A percentile compares a stretch with the other conserved stretches of the same genome.
Evolutionary conservation across 495 filamentous ascomycete genomes (phyloP).

Genomic region (Pyrenula aspistea): DNA sequence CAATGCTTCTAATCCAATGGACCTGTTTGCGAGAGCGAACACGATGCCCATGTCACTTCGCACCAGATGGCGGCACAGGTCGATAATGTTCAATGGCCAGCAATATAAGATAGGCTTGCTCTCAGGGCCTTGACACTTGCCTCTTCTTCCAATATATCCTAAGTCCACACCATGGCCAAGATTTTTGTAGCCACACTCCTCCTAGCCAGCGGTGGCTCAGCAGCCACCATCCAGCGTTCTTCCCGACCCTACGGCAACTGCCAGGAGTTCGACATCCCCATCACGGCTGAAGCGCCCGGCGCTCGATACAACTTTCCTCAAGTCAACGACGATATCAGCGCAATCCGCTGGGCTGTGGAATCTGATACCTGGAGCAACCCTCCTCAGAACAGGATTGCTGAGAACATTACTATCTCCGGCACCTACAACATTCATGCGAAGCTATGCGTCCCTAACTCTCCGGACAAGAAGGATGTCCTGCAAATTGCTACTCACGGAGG

Average conservation of each 20-base stretch:
- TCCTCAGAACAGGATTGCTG: neutral
- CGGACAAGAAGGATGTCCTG: conserved; percentile 3
- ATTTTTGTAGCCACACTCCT: neutral
- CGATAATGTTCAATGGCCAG: too few species aligned
- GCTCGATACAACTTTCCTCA: neutral
- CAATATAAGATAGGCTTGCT: too few species aligned
- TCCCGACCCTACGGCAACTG: neutral
- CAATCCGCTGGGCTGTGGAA: neutral
- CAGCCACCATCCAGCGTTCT: neutral
- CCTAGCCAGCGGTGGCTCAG: neutral
- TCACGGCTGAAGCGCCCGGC: neutral
- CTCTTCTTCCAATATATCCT: too few species aligned
- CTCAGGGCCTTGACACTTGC: too few species aligned
- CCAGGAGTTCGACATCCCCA: neutral
- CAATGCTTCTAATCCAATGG: too few species aligned
- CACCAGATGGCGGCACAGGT: too few species aligned
- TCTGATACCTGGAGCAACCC: neutral
- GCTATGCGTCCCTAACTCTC: neutral
- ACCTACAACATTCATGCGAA: neutral
- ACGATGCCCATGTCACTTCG: too few species aligned
- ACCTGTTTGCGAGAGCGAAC: too few species aligned
- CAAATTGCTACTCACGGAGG: neutral
- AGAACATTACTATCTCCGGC: neutral
- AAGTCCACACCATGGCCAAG: too few species aligned
- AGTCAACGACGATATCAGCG: neutral